Percentiles rank a stretch among this genome's conserved stretches.
Conservation (phyloP, 192 early-diverging fungal genomes). For the Tieghemiomyces parasiticus region DNA sequence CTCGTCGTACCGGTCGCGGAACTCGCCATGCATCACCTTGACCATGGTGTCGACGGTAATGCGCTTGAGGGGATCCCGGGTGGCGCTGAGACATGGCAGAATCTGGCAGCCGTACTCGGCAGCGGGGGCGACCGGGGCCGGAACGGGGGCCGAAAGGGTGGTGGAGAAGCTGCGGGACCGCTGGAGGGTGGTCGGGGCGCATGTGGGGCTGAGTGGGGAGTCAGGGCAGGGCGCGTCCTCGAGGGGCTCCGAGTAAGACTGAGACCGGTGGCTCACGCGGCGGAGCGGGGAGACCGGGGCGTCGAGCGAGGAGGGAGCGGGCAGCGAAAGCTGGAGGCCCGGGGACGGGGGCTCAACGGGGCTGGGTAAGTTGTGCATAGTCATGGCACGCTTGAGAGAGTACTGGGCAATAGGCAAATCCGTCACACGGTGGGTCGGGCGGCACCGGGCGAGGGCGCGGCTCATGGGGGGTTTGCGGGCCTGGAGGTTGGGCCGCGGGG, state of each 20-base stretch:
- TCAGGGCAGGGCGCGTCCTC: background rate
- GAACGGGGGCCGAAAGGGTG: background rate
- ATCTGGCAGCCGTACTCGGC: constrained; percentile 18
- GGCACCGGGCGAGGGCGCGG: constrained; percentile 5
- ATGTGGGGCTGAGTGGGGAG: constrained; percentile 5
- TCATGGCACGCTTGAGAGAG: background rate
- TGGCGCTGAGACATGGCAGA: constrained; percentile 32
- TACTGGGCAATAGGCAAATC: background rate
- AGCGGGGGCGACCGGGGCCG: background rate
- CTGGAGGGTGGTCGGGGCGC: background rate
- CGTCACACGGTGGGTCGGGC: background rate
- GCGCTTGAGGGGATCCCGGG: constrained; percentile 44
- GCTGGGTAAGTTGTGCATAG: constrained; percentile 7
- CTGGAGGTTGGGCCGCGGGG: background rate
- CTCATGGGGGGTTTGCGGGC: constrained; percentile 3
- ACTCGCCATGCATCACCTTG: constrained; percentile 51
- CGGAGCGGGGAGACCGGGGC: background rate
- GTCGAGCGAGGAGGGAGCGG: no score
- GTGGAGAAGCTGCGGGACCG: constrained; percentile 10
- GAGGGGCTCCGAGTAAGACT: constrained; percentile 8
- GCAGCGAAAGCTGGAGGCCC: background rate
- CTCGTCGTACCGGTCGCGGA: constrained; percentile 37
- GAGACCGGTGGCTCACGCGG: background rate
- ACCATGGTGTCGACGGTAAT: constrained; percentile 39
- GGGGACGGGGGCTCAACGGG: background rate